Conservation (phyloP, 2,329 filamentous ascomycete genomes). For the Aureobasidium sp. region DNA sequence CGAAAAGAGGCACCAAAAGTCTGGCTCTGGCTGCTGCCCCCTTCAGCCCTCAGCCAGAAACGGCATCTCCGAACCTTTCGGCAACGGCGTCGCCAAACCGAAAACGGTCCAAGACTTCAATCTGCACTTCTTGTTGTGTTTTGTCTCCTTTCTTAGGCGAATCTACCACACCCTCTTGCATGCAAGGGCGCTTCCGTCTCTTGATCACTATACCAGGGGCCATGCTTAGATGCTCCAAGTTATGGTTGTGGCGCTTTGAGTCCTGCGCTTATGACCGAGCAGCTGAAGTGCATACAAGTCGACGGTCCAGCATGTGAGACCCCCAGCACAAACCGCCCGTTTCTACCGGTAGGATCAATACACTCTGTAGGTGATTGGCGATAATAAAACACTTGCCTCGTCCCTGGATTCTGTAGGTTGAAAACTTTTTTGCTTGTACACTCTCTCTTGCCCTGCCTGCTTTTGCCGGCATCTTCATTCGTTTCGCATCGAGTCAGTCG, state of each 20-base stretch:
- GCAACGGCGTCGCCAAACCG: neutral
- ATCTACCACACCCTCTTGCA: neutral
- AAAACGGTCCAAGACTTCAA: slow-evolving; percentile 1
- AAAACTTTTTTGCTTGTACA: neutral
- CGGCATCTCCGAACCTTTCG: slow-evolving; percentile 13
- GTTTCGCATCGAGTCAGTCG: neutral
- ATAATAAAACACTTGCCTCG: neutral
- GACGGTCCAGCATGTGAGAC: neutral
- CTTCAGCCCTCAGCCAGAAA: slow-evolving; percentile 4
- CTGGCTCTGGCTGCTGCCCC: neutral
- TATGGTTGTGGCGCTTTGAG: neutral
- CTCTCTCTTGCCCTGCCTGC: neutral
- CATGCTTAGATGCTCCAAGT: neutral
- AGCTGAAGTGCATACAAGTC: neutral
- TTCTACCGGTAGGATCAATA: slow-evolving; percentile 13
- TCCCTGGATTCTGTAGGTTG: slow-evolving; percentile 8
- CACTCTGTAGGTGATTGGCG: neutral
- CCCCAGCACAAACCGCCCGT: neutral
- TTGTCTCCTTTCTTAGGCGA: neutral
- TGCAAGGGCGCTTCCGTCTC: neutral
- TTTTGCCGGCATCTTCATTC: neutral
- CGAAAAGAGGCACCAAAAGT: neutral
- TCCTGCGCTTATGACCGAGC: neutral
- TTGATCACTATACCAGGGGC: neutral
- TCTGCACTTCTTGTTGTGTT: neutral